Evolutionary conservation across 2,329 filamentous ascomycete genomes (phyloP), one percentile per base, ranked within the genome.

Genomic region (Cordyceps cateniannulata): DNA sequence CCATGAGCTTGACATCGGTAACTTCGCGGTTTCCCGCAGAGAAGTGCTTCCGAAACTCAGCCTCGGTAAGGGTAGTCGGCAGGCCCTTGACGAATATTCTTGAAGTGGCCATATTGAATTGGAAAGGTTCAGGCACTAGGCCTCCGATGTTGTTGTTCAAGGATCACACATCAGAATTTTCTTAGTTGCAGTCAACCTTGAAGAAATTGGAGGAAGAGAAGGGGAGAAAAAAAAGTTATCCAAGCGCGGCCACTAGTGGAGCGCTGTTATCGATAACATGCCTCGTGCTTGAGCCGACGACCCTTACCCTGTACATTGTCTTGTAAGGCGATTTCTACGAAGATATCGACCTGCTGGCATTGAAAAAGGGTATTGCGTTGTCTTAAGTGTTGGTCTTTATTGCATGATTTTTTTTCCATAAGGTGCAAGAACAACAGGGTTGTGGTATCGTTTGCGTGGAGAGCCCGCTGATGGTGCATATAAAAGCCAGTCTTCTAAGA

Each of bases 1-100:
- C 85, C 71, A 98, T 90, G 71, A 97, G 84, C 81, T 96, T 96
- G 69, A 92, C 85, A 77, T 99, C 95, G 58, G 93, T 98, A 71
- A 97, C 85, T 65, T 89, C 80, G 64, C 85, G 85, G 64, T 87
- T 88, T 68, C 85, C 77, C 45, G 78, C 82, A 63, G 89, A 85
- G 75, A 99, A 99, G 77, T 98, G 93, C 71, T 90, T 92, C 71
- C 86, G 87, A 71, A 98, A 89, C 66, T 96, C 90, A 58, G 88
- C 86, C 75, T 96, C 91, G 14, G 86, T 88, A 69, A 96, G 88
- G 60, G 85, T 90, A 38, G 92, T 92, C 51, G 95, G 95, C 62
- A 99, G 80, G 63, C 93, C 81, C 84, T 89, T 82, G 83, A 98
- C 78, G 78, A 96, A 89, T 53, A 89, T 80, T 65, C 82, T 86